Conservation (phyloP, 257 asterid species). For the Fraxinus americana region DNA sequence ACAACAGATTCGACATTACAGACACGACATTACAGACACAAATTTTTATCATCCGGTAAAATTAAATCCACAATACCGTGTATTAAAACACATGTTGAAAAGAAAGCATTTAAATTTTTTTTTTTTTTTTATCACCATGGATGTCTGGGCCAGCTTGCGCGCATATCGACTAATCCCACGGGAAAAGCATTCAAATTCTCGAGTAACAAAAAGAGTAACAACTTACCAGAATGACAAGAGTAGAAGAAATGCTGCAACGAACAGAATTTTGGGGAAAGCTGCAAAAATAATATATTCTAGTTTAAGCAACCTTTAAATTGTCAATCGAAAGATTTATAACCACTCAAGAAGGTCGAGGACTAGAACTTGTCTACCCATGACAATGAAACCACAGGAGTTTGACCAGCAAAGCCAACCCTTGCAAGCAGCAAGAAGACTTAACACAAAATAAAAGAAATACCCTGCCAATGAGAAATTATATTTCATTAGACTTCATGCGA, state of each 20-base stretch:
- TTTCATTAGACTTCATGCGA: conserved; percentile 18
- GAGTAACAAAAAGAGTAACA: conserved; percentile 12
- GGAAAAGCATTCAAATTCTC: neutral
- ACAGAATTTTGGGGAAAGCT: conserved; percentile 82
- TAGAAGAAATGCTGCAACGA: conserved; percentile 81
- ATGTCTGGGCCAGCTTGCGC: too few relatives aligned
- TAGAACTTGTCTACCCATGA: conserved; percentile 69
- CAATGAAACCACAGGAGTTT: conserved; percentile 77
- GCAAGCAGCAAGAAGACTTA: conserved; percentile 82
- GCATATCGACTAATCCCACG: too few relatives aligned
- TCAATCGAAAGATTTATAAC: conserved; percentile 12
- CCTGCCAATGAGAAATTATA: conserved; percentile 59
- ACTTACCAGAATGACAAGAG: conserved; percentile 91
- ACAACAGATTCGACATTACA: neutral
- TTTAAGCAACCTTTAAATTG: conserved; percentile 23
- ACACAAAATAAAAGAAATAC: conserved; percentile 68
- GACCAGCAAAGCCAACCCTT: conserved; percentile 92
- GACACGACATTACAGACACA: neutral
- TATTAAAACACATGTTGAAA: conserved; percentile 4
- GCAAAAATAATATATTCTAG: conserved; percentile 38
- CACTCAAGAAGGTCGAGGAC: neutral
- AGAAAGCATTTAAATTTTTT: neutral
- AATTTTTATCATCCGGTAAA: neutral
- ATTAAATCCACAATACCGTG: neutral
- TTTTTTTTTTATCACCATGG: too few relatives aligned